These are phyloP conservation scores for Acacia crassicarpa DNA, from an alignment of 306 rosid genomes.

Conservation along the genomic window DNA sequence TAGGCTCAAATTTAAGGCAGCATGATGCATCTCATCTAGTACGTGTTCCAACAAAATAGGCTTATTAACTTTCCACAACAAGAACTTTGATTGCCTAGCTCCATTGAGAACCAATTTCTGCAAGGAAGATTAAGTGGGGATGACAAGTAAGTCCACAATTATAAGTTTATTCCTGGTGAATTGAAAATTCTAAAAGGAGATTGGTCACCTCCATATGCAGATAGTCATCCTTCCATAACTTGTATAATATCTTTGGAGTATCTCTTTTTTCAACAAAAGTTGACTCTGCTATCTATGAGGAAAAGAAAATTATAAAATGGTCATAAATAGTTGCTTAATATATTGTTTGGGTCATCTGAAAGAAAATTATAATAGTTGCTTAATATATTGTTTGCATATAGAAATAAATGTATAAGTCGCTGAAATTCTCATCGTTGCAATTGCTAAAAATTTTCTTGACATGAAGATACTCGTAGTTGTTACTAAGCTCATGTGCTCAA, in stretches of 20 bases:
- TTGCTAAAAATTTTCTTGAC: neutral
- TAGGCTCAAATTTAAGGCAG: constrained; percentile 78
- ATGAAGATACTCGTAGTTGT: neutral
- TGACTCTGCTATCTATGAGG: constrained; percentile 64
- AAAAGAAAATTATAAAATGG: neutral
- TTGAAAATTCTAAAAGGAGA: constrained; percentile 11
- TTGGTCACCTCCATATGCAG: constrained; percentile 78
- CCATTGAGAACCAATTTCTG: constrained; percentile 58
- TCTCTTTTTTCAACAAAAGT: constrained; percentile 82
- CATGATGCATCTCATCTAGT: constrained; percentile 86
- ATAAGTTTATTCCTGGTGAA: neutral
- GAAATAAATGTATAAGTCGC: neutral
- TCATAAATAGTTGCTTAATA: neutral
- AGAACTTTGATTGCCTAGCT: constrained; percentile 27
- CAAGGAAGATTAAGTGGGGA: constrained; percentile 32
- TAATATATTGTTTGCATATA: neutral
- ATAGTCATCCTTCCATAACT: constrained; percentile 83
- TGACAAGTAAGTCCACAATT: constrained; percentile 21
- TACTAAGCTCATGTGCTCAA: neutral
- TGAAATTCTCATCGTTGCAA: neutral
- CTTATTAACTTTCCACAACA: constrained; percentile 80
- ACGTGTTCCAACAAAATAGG: constrained; percentile 61
- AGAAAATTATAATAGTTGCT: neutral
- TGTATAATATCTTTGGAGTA: constrained; percentile 64
- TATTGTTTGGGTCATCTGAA: neutral